Percentiles rank a stretch among this genome's conserved stretches.
phyloP scores from a whole-genome alignment of 2,329 filamentous ascomycete species.

The Exophiala mesophila region DNA sequence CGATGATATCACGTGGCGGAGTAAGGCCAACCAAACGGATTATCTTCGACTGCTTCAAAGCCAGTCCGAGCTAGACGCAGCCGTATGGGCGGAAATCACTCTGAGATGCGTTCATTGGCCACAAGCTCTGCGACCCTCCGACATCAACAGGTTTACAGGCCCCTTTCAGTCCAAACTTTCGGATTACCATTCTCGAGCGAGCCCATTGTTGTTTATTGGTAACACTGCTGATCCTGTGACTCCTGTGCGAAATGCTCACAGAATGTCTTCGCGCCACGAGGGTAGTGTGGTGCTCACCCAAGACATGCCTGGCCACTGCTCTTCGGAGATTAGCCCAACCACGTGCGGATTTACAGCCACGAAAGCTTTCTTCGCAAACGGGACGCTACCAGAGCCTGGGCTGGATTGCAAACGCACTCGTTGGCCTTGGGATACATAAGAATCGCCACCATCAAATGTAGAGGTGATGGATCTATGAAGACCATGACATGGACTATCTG shows the following conservation, averaged over 20 bases:
- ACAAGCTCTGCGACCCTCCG: slow-evolving; percentile 20
- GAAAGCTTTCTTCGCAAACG: slow-evolving; percentile 40
- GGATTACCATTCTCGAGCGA: slow-evolving; percentile 25
- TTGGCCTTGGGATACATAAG: slow-evolving; percentile 34
- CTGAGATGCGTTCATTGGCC: slow-evolving; percentile 37
- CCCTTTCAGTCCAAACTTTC: slow-evolving; percentile 23
- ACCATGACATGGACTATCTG: no score
- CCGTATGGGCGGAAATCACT: slow-evolving; percentile 35
- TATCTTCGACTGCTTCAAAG: slow-evolving; percentile 19
- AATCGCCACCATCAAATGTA: no score
- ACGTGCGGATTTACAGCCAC: slow-evolving; percentile 35
- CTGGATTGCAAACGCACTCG: slow-evolving; percentile 35
- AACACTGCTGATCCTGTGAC: slow-evolving; percentile 58
- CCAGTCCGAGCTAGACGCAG: slow-evolving; percentile 23
- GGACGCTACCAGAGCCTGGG: slow-evolving; percentile 33
- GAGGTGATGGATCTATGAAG: no score
- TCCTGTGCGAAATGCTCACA: slow-evolving; percentile 40
- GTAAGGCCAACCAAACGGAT: slow-evolving; percentile 18
- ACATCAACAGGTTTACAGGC: slow-evolving; percentile 36
- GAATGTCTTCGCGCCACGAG: slow-evolving; percentile 39
- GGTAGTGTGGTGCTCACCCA: slow-evolving; percentile 43
- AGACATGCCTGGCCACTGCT: slow-evolving; percentile 39
- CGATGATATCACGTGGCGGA: slow-evolving; percentile 21
- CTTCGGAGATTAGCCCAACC: slow-evolving; percentile 30
- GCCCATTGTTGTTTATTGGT: slow-evolving; percentile 54